phyloP scores from a whole-genome alignment of 2,329 filamentous ascomycete species.

The Exophiala lecanii-corni region DNA sequence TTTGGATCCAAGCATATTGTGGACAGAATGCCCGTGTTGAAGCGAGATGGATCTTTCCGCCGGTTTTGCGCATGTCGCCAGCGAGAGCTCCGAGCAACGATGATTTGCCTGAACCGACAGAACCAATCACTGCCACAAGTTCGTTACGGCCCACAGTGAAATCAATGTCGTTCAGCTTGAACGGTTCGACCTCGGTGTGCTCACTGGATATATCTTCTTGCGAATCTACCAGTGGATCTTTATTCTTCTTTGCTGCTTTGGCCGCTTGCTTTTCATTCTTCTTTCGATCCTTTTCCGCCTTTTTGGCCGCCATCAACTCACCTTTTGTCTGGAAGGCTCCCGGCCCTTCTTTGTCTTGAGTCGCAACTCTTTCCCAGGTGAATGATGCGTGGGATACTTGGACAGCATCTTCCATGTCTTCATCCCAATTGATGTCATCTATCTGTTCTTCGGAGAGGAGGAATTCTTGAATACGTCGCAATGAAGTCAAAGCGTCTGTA shows the following conservation, averaged over 20 bases:
- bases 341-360: constrained; percentile 27
- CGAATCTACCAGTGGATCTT: constrained; percentile 29
- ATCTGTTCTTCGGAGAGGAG: constrained; percentile 77
- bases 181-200: constrained; percentile 32
- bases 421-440: constrained; percentile 61
- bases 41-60: constrained; percentile 68
- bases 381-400: constrained; percentile 70
- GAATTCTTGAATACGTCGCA: constrained; percentile 84
- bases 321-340: constrained; percentile 28
- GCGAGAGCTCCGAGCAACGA: constrained; percentile 84
- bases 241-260: constrained; percentile 28
- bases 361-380: constrained; percentile 68
- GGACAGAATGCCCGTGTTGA: constrained; percentile 85
- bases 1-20: constrained; percentile 98
- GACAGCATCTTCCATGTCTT: constrained; percentile 53
- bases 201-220: constrained; percentile 26
- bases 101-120: constrained; percentile 85
- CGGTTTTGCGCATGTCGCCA: constrained; percentile 86
- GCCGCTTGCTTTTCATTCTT: constrained; percentile 35
- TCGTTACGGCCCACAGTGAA: constrained; percentile 44
- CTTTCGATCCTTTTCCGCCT: constrained; percentile 45
- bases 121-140: constrained; percentile 72
- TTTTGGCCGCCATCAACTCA: constrained; percentile 36
- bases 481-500: constrained; percentile 80
- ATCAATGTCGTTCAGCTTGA: constrained; percentile 37